Conservation (phyloP, 305 asterid species). For the Coffea humblotiana region DNA sequence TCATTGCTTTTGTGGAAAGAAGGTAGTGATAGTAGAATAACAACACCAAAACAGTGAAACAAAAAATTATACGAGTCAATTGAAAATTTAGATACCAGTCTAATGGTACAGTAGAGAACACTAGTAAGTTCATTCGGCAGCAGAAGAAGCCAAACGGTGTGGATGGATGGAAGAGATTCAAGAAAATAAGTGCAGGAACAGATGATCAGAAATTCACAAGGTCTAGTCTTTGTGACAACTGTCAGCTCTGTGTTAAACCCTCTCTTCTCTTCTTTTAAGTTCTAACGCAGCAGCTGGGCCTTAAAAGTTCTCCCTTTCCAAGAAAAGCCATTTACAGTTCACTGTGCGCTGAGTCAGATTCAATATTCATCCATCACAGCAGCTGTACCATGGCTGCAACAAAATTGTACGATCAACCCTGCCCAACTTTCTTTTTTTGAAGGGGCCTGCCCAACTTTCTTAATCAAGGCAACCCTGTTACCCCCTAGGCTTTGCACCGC, state of each 20-base stretch:
- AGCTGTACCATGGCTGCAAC: not conserved
- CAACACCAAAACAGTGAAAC: not conserved
- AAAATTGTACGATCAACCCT: not conserved
- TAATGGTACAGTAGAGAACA: not conserved
- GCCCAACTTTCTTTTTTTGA: not conserved
- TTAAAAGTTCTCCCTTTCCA: not conserved
- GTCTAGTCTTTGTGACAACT: slow-evolving; percentile 24
- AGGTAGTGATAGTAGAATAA: not conserved
- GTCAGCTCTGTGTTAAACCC: slow-evolving; percentile 11
- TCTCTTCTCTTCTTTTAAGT: not conserved
- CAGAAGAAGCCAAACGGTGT: not conserved
- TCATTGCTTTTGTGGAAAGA: not conserved
- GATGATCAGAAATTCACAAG: slow-evolving; percentile 3
- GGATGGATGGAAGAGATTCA: not conserved
- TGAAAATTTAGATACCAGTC: not conserved
- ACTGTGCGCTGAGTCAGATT: not conserved
- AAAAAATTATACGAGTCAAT: not conserved
- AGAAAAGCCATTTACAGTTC: not conserved
- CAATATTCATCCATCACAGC: slow-evolving; percentile 7
- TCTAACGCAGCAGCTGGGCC: not conserved
- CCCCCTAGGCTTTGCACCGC: not conserved
- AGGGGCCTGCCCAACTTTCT: not conserved
- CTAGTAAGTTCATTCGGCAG: not conserved
- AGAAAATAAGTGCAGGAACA: not conserved
- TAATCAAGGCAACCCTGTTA: not conserved